These are phyloP conservation scores for Ceratocystiopsis sp. DNA, from an alignment of 2,329 filamentous ascomycete genomes.

Conservation along the genomic window DNA sequence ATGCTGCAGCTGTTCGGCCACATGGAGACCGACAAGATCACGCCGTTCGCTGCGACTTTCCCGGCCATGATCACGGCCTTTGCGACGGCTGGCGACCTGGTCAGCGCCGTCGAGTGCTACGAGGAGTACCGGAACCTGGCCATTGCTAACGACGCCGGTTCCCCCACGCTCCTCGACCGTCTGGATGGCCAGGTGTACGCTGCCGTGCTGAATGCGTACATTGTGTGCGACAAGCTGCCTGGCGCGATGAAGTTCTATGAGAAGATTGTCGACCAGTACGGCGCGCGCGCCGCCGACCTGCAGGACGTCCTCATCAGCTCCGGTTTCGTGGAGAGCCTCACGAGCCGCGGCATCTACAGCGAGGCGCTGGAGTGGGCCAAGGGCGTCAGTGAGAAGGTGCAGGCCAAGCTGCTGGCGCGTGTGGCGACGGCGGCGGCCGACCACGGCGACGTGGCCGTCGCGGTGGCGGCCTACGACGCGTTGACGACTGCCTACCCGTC, in stretches of 20 bases:
- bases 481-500: slow-evolving; percentile 38
- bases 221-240: slow-evolving; percentile 61
- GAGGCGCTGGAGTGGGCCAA: slow-evolving; percentile 62
- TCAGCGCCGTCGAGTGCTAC: slow-evolving; percentile 85
- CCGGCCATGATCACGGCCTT: slow-evolving; percentile 93
- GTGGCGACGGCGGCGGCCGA: slow-evolving; percentile 71
- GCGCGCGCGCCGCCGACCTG: slow-evolving; percentile 41
- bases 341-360: slow-evolving; percentile 51
- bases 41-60: slow-evolving; percentile 68
- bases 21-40: slow-evolving; percentile 64
- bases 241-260: slow-evolving; percentile 75
- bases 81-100: slow-evolving; percentile 60
- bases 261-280: slow-evolving; percentile 52
- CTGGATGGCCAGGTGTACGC: slow-evolving; percentile 78
- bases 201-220: slow-evolving; percentile 78
- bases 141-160: slow-evolving; percentile 65
- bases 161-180: slow-evolving; percentile 49
- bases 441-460: slow-evolving; percentile 50
- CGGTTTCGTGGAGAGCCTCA: slow-evolving; percentile 64
- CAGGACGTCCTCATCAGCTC: slow-evolving; percentile 54
- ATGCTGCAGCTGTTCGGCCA: slow-evolving; percentile 87
- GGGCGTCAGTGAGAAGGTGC: slow-evolving; percentile 39
- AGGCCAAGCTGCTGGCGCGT: slow-evolving; percentile 47
- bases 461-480: slow-evolving; percentile 46
- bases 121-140: slow-evolving; percentile 84